These are phyloP conservation scores for Mycena galericulata DNA, from an alignment of 768 basidiomycete species.

Conservation along the genomic window DNA sequence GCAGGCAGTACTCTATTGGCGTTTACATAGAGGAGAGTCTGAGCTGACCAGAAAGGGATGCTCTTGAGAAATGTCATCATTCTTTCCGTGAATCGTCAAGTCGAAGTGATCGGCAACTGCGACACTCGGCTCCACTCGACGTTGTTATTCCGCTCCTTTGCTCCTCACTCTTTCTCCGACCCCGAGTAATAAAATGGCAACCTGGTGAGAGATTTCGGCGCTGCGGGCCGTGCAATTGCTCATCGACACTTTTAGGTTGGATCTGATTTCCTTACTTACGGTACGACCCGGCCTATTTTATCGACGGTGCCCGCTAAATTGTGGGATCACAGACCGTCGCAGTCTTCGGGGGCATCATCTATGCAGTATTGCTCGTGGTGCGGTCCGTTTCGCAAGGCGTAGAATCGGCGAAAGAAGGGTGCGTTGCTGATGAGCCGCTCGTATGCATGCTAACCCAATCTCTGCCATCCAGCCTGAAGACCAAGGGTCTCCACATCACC, in stretches of 20 bases:
- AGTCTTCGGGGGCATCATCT: constrained; percentile 59
- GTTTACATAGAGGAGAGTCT: no score
- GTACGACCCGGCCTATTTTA: background rate
- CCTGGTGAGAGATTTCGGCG: background rate
- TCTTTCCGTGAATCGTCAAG: no score
- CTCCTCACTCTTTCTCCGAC: no score
- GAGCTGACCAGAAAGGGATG: no score
- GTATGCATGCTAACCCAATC: background rate
- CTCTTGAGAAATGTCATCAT: no score
- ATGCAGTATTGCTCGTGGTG: constrained; percentile 53
- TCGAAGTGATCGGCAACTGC: no score
- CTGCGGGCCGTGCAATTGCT: background rate
- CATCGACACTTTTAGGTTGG: constrained; percentile 9
- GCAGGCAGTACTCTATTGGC: no score
- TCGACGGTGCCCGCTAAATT: background rate
- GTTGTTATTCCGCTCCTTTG: no score
- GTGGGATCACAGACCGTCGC: constrained; percentile 56
- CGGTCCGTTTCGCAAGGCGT: constrained; percentile 56
- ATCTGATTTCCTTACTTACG: constrained; percentile 21
- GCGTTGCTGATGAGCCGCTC: constrained; percentile 30
- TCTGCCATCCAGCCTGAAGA: constrained; percentile 58
- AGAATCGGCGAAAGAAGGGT: constrained; percentile 68
- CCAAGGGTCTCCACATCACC: constrained; percentile 67
- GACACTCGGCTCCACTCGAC: no score
- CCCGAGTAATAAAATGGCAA: background rate